Conservation (phyloP, 2,329 filamentous ascomycete genomes). For the Neofusicoccum ribis region DNA sequence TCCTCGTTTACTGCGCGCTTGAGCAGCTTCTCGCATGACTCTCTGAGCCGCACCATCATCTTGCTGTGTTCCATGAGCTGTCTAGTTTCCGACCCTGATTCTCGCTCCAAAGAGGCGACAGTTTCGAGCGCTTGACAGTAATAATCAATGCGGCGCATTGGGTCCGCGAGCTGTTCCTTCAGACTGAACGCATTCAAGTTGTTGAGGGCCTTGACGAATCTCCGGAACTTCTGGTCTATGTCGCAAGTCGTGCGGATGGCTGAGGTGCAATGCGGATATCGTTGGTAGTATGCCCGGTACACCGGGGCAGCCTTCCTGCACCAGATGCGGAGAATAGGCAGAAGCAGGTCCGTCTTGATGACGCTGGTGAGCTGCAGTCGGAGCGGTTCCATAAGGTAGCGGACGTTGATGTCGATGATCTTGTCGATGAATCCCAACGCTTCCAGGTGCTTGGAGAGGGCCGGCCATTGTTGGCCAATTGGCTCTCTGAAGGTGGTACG, state of each 20-base stretch:
- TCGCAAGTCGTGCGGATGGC: slow-evolving; percentile 27
- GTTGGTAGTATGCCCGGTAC: slow-evolving; percentile 29
- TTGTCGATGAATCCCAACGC: slow-evolving; percentile 23
- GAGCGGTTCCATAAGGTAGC: not conserved
- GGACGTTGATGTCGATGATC: slow-evolving; percentile 25
- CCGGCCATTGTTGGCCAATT: slow-evolving; percentile 14
- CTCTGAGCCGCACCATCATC: not conserved
- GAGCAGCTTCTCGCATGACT: not conserved
- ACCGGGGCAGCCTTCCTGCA: slow-evolving; percentile 24
- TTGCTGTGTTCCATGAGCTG: not conserved
- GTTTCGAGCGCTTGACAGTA: not conserved
- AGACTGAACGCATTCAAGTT: not conserved
- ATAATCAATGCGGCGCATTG: not conserved
- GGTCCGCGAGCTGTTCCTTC: not conserved
- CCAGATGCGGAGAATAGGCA: slow-evolving; percentile 28
- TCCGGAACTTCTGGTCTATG: slow-evolving; percentile 26
- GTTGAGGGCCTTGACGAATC: too few relatives aligned
- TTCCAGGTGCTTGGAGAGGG: slow-evolving; percentile 25
- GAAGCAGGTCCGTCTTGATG: slow-evolving; percentile 24
- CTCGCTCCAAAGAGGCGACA: not conserved
- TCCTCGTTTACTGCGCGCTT: not conserved
- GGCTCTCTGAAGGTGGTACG: not conserved
- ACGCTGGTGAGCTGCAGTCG: not conserved
- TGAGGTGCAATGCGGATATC: slow-evolving; percentile 28
- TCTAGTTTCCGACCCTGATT: not conserved